Evolutionary conservation across 129 eudicot genomes (phyloP).

Genomic region (Flaveria linearis): DNA sequence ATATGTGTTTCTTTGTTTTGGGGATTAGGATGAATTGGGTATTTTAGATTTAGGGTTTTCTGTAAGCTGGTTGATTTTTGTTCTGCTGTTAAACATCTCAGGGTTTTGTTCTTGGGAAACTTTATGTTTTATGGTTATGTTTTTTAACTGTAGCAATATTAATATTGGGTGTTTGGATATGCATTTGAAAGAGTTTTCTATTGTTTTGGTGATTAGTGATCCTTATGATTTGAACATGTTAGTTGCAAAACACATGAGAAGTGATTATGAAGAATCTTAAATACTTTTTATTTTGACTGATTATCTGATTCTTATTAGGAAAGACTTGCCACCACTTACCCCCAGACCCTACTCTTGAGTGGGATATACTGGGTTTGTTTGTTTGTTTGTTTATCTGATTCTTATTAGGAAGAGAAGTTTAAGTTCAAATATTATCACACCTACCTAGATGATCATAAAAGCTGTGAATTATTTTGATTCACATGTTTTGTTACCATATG

Average conservation of each 20-base stretch:
- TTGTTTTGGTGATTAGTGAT: background rate
- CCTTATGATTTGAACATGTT: background rate
- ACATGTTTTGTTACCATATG: constrained; percentile 11
- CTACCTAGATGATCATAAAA: background rate
- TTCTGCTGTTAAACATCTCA: background rate
- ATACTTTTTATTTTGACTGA: no score
- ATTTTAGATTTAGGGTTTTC: constrained; percentile 9
- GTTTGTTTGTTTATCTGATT: background rate
- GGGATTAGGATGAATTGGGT: constrained; percentile 5
- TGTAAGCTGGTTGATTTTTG: constrained; percentile 10
- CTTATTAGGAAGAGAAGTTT: background rate
- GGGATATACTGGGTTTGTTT: no score
- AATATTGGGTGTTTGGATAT: constrained; percentile 3
- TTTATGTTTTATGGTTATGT: background rate
- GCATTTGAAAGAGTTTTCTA: constrained; percentile 12
- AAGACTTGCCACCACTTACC: no score
- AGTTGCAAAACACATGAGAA: background rate
- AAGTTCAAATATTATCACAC: background rate
- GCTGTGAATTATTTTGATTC: constrained; percentile 4
- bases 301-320: background rate
- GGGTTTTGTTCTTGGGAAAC: background rate
- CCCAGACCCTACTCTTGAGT: no score
- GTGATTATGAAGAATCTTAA: background rate
- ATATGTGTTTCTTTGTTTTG: constrained; percentile 24
- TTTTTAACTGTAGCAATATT: background rate